Conservation (phyloP, 306 rosid species). For the Benincasa hispida region DNA sequence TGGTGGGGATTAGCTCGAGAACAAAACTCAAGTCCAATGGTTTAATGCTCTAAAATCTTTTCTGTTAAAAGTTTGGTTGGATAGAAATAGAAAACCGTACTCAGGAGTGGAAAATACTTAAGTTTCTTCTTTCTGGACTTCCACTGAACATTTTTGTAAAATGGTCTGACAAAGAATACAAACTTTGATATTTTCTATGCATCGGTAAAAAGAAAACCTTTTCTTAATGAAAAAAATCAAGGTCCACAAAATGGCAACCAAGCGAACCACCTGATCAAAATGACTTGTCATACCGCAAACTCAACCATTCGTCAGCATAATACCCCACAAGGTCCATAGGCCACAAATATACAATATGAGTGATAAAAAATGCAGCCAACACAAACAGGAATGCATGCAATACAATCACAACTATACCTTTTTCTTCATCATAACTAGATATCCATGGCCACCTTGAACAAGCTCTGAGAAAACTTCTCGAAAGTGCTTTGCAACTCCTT, state of each 20-base stretch:
- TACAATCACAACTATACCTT: conserved; percentile 38
- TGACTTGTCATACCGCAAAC: neutral
- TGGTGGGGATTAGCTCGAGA: neutral
- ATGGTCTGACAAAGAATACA: neutral
- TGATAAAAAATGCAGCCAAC: conserved; percentile 11
- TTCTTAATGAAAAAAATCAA: neutral
- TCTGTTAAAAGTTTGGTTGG: neutral
- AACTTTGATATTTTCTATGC: neutral
- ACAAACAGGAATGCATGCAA: neutral
- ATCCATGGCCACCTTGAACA: conserved; percentile 86
- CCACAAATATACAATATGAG: neutral
- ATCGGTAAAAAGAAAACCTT: neutral
- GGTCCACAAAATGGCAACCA: neutral
- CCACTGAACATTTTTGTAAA: neutral
- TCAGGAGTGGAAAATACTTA: neutral
- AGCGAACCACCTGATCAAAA: neutral
- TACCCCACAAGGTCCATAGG: neutral
- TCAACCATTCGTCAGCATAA: neutral
- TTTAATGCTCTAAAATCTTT: neutral
- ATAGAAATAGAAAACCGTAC: neutral
- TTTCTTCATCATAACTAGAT: conserved; percentile 90
- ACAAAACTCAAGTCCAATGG: neutral
- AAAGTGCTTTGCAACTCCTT: conserved; percentile 97
- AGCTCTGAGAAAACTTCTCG: conserved; percentile 96
- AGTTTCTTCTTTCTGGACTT: neutral